Base-by-base conservation (phyloP, 2,329 filamentous ascomycete species). In the Ophidiomyces ophidiicola region DNA sequence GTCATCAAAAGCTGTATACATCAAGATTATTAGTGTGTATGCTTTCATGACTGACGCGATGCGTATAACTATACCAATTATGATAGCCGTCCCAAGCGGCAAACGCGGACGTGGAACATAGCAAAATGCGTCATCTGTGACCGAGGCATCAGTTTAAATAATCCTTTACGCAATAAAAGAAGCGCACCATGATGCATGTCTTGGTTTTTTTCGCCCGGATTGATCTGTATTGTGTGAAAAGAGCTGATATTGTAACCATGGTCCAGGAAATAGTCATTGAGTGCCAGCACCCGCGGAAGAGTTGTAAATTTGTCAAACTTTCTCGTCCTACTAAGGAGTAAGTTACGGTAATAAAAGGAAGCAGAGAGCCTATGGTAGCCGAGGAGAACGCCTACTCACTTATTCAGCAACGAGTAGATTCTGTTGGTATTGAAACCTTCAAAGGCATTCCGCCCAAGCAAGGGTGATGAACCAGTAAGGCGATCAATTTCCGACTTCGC, bases 181-280 rank as follows among this genome's bases (percentile, higher is more conserved):
- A 21, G 6, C 43, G 4, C 21, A 48, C 46, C 59, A 41, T 61
- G 58, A 39, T 62, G 60, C 37, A 63, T 44, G 12, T 49, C 45
- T 47, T 63, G 61, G n/a, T 54, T 46, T 18, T 49, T 50, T 48
- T 61, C 59, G n/a, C 58, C 57, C 1, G 60, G 58, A 32, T 59
- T 54, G 43, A 64, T 63, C 32, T 53, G 52, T 14, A 64, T 62
- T 39, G 54, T 61, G 37, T 62, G 58, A 21, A 60, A 54, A 5
- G 55, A 51, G 28, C 51, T 57, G 12, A 63, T 36, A 14, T 57
- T 48, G 32, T 57, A 63, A 0, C 58, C 59, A 11, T 52, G 48
- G 34, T 60, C 59, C n/a, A 66, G 49, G 41, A 63, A 63, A 42
- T 57, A 55, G 19, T 62, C 54, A 39, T 64, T 64, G 30, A 65